phyloP scores from a whole-genome alignment of 257 asterid genomes.

The Nicotiana tomentosiformis region DNA sequence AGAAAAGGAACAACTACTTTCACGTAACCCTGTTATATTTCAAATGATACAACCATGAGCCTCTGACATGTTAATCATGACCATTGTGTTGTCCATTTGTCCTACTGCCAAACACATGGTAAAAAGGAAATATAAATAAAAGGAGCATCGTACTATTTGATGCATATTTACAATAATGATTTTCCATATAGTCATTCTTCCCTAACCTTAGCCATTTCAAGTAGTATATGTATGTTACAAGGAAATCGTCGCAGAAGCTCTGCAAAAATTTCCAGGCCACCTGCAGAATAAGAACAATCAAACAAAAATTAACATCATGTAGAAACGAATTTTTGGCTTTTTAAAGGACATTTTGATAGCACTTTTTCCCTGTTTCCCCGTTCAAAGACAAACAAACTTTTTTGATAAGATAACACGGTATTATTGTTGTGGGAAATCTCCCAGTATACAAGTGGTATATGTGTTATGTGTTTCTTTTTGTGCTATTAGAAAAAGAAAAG shows the following conservation, averaged over 20 bases:
- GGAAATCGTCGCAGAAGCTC: constrained; percentile 97
- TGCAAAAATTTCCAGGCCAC: constrained; percentile 80
- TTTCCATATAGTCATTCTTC: neutral
- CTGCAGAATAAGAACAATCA: constrained; percentile 31
- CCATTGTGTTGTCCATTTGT: neutral
- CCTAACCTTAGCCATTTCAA: constrained; percentile 97
- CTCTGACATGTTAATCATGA: neutral
- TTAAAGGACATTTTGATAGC: neutral
- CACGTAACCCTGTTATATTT: neutral
- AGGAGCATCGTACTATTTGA: neutral
- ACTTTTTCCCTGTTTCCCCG: neutral
- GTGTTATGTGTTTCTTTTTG: neutral
- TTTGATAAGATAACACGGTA: neutral
- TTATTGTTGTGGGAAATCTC: neutral
- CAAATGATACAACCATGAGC: neutral
- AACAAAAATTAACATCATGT: neutral
- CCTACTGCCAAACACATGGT: neutral
- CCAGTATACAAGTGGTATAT: neutral
- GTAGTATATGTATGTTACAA: constrained; percentile 71
- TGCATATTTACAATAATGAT: neutral
- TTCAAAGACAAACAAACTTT: neutral
- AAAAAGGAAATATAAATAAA: neutral
- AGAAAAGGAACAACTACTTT: neutral
- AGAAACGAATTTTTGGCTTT: neutral
- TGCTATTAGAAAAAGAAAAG: neutral